Evolutionary conservation across 2,329 filamentous ascomycete species (phyloP), one percentile per base, ranked within the genome.

Genomic region (Alternaria angustiovoidea): DNA sequence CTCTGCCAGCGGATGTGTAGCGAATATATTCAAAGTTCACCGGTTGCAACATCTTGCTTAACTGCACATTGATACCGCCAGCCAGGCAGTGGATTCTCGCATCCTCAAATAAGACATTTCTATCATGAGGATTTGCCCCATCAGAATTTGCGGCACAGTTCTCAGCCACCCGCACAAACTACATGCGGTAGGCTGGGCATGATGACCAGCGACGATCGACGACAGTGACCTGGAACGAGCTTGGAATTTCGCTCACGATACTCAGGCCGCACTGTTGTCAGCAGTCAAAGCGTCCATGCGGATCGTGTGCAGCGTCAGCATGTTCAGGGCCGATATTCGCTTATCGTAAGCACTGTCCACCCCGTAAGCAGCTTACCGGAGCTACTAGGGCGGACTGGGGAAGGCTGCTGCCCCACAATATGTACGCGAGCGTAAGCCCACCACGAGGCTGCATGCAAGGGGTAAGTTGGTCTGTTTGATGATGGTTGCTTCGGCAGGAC

Each of bases 121-220:
- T n/a, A 42, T 52, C 12, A 42, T 32, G 20, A 20, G 34, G 36
- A 20, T 12, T 12, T 20, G 34, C 24, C 24, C 39, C 39, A 26
- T 24, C 42, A 32, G 24, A 42, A 41, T 38, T 11, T 52, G 49
- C 38, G 49, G 49, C 49, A 52, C 36, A 32, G 49, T 52, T 42
- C 49, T 42, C 14, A 20, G 49, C 5, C 24, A 7, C 49, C 12
- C 9, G 22, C 18, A 24, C 20, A 20, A 52, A 11, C 4, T 24
- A 14, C 11, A 32, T 30, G 24, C 22, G 38, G 36, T 20, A 42
- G 7, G 43, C 24, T 26, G 14, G 26, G 24, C 14, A 51, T 41
- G 22, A 8, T 24, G 14, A n/a, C 36, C 7, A 41, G 22, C 22
- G 22, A 41, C 7, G 5, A 5, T 16, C 34, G 47, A 20, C 14